These are phyloP conservation scores for Cyclanthera cordifolia DNA, from an alignment of 306 rosid genomes.

Conservation along the genomic window DNA sequence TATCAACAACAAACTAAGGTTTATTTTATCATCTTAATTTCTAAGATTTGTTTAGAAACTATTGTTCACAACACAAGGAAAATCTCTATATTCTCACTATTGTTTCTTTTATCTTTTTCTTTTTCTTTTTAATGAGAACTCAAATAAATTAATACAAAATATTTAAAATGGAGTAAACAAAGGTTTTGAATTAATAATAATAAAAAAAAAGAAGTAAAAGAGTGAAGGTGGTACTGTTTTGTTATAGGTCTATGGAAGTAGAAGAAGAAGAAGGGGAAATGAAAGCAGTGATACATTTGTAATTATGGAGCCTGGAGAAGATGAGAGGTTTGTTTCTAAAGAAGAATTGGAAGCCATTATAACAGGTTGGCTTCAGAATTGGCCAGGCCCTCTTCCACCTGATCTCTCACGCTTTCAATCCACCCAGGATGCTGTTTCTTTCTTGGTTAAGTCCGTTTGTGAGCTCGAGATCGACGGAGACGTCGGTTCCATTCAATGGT, in stretches of 20 bases:
- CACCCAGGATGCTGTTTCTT: constrained; percentile 72
- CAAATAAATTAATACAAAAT: too few species aligned
- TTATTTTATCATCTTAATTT: neutral
- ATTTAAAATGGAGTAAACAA: too few species aligned
- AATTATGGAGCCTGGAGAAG: constrained; percentile 68
- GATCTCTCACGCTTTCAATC: constrained; percentile 61
- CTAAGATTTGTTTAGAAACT: neutral
- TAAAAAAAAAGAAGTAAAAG: too few species aligned
- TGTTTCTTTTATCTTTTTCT: too few species aligned
- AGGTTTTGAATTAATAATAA: too few species aligned
- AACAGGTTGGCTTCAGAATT: constrained; percentile 57
- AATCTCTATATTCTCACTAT: neutral
- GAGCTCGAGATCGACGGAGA: constrained; percentile 83
- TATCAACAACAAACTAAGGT: neutral
- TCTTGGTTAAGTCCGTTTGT: constrained; percentile 53
- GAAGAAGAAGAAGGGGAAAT: constrained; percentile 65
- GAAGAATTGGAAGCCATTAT: constrained; percentile 52
- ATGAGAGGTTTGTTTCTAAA: constrained; percentile 66
- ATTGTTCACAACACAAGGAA: too few species aligned
- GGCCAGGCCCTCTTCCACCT: constrained; percentile 70
- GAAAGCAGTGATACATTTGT: constrained; percentile 62
- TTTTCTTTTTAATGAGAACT: too few species aligned
- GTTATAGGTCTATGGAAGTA: constrained; percentile 36
- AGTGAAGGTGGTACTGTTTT: neutral
- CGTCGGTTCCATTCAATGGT: constrained; percentile 79